Percentiles rank a stretch among this genome's conserved stretches.
These are phyloP conservation scores for Daldinia sp. DNA, from an alignment of 2,329 filamentous ascomycete genomes.

Conservation along the genomic window DNA sequence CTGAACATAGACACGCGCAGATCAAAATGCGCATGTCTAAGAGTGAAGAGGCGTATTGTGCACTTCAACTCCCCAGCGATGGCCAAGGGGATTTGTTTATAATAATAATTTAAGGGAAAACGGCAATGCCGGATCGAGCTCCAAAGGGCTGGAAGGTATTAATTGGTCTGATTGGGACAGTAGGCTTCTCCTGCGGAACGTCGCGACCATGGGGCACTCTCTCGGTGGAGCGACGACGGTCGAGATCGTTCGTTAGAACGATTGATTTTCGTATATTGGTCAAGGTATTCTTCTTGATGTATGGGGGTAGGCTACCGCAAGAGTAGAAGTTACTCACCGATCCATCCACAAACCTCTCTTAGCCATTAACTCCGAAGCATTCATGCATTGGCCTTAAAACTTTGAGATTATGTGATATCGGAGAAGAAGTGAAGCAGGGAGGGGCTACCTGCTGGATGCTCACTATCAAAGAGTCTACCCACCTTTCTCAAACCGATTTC, in stretches of 20 bases:
- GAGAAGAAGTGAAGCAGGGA: slow-evolving; percentile 61
- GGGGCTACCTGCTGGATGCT: slow-evolving; percentile 59
- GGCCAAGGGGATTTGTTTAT: slow-evolving; percentile 62
- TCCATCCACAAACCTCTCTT: slow-evolving; percentile 63
- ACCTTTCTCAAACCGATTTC: slow-evolving; percentile 73
- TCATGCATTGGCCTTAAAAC: slow-evolving; percentile 74
- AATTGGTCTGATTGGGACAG: slow-evolving; percentile 65
- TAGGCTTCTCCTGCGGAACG: slow-evolving; percentile 62
- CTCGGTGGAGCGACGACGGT: slow-evolving; percentile 72
- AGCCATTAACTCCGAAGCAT: slow-evolving; percentile 72
- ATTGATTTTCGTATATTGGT: slow-evolving; percentile 64
- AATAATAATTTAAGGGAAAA: slow-evolving; percentile 62
- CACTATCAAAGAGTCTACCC: slow-evolving; percentile 66
- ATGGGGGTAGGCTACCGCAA: slow-evolving; percentile 64
- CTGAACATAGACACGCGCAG: slow-evolving; percentile 66
- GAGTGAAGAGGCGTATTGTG: slow-evolving; percentile 68
- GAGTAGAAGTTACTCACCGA: slow-evolving; percentile 53
- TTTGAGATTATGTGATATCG: slow-evolving; percentile 65
- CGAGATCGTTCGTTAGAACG: slow-evolving; percentile 63
- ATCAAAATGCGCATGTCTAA: slow-evolving; percentile 70
- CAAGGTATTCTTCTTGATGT: slow-evolving; percentile 73
- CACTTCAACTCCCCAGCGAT: slow-evolving; percentile 62
- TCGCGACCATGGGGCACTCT: slow-evolving; percentile 71
- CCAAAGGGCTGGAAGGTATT: slow-evolving; percentile 63
- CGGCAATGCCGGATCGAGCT: slow-evolving; percentile 67